phyloP scores from a whole-genome alignment of 495 filamentous ascomycete species.

The Filosporella fistucella region DNA sequence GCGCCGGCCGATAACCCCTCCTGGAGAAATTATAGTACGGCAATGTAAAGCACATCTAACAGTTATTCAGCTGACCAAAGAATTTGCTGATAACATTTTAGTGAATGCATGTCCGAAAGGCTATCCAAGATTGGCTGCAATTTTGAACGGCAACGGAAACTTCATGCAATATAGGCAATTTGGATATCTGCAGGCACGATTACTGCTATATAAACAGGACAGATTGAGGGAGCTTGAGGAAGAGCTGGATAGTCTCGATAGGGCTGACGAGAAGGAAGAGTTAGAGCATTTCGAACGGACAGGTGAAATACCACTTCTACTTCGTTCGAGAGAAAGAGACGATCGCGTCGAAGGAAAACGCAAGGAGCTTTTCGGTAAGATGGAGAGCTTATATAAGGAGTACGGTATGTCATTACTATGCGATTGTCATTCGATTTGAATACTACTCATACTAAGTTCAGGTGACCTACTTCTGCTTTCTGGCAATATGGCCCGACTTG shows the following conservation, averaged over 20 bases:
- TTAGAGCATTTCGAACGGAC: slow-evolving; percentile 2
- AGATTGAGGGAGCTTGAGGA: slow-evolving; percentile 29
- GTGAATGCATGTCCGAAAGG: slow-evolving; percentile 31
- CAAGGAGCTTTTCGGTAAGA: slow-evolving; percentile 7
- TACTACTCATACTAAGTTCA: background rate
- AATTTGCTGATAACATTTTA: slow-evolving; percentile 13
- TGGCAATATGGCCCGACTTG: slow-evolving; percentile 1
- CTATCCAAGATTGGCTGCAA: slow-evolving; percentile 32
- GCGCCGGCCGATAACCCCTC: background rate
- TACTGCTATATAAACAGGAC: slow-evolving; percentile 36
- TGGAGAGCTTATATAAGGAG: slow-evolving; percentile 12
- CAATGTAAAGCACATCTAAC: too few species aligned
- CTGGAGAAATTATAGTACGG: background rate
- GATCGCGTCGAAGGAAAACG: background rate
- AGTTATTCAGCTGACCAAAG: background rate
- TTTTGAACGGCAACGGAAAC: slow-evolving; percentile 29
- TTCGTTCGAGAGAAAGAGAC: slow-evolving; percentile 9
- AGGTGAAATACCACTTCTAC: too few species aligned
- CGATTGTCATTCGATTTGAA: background rate
- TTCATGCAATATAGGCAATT: slow-evolving; percentile 33
- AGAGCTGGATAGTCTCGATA: slow-evolving; percentile 26
- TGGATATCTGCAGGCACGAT: slow-evolving; percentile 29
- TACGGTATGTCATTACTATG: slow-evolving; percentile 6
- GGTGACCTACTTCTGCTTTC: slow-evolving; percentile 1
- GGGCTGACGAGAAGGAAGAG: slow-evolving; percentile 11